Conservation (phyloP, 208 protist species). For the Spongospora subterranea region DNA sequence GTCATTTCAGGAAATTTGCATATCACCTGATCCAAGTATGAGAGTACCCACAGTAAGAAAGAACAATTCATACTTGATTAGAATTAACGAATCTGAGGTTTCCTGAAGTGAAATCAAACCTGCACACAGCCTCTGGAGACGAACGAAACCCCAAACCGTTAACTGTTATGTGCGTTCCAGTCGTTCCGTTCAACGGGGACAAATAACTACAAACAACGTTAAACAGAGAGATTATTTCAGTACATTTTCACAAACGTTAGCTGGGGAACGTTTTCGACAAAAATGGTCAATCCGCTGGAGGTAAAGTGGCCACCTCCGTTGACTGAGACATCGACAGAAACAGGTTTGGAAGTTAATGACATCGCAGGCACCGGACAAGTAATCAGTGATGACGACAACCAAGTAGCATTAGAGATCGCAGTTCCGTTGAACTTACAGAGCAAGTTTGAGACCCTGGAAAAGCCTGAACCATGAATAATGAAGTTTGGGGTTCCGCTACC, state of each 20-base stretch:
- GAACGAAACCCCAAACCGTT: background rate
- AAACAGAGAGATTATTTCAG: background rate
- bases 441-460: background rate
- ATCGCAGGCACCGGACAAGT: background rate
- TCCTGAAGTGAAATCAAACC: background rate
- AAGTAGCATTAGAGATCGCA: background rate
- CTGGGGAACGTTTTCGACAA: background rate
- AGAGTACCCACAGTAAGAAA: background rate
- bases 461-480: background rate
- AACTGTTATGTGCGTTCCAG: background rate
- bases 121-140: background rate
- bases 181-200: constrained; percentile 31
- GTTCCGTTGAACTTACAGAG: constrained; percentile 17
- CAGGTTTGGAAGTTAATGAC: background rate
- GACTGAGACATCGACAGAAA: constrained; percentile 35
- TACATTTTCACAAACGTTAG: background rate
- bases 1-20: constrained; percentile 6
- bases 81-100: background rate
- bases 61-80: background rate
- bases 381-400: background rate
- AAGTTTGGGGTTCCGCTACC: background rate
- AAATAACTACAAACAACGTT: background rate
- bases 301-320: background rate
- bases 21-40: background rate
- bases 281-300: background rate